These are phyloP conservation scores for Colletotrichum sp. DNA, from an alignment of 2,329 filamentous ascomycete genomes.

Conservation along the genomic window DNA sequence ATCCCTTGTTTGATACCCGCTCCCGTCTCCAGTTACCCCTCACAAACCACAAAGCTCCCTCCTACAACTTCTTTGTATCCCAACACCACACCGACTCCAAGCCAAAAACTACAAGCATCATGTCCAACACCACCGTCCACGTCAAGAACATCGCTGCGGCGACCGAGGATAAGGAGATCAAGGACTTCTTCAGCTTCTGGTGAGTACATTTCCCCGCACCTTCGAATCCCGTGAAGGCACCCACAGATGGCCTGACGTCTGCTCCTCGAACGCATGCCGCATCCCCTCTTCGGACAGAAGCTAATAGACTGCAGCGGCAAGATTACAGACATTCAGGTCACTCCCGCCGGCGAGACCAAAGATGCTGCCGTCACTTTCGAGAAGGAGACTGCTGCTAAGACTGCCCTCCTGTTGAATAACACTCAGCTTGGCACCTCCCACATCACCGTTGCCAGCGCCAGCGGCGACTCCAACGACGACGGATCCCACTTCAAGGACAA, in stretches of 20 bases:
- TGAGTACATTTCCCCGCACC: slow-evolving; percentile 46
- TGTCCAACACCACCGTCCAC: slow-evolving; percentile 73
- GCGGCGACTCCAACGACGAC: slow-evolving; percentile 68
- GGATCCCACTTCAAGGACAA: slow-evolving; percentile 59
- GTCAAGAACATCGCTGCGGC: slow-evolving; percentile 86
- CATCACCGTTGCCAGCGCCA: slow-evolving; percentile 74
- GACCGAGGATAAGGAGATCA: slow-evolving; percentile 89
- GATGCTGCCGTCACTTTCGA: slow-evolving; percentile 94
- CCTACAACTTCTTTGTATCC: background rate
- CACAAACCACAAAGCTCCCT: slow-evolving; percentile 11
- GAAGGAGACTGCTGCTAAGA: slow-evolving; percentile 96
- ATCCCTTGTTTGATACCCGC: slow-evolving; percentile 15
- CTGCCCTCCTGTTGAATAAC: slow-evolving; percentile 94
- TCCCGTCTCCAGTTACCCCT: slow-evolving; percentile 14
- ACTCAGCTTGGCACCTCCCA: slow-evolving; percentile 89
- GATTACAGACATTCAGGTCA: slow-evolving; percentile 83
- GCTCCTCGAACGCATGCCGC: background rate
- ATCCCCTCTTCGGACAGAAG: background rate
- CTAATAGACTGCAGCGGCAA: slow-evolving; percentile 71
- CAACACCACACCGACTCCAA: slow-evolving; percentile 2
- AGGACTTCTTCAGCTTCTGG: slow-evolving; percentile 98
- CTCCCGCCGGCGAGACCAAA: slow-evolving; percentile 71
- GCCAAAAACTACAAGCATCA: slow-evolving; percentile 35
- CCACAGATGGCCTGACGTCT: background rate
- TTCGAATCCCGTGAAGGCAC: background rate